Evolutionary conservation across 768 basidiomycete genomes (phyloP).

Genomic region (Amanita subjunquillea): DNA sequence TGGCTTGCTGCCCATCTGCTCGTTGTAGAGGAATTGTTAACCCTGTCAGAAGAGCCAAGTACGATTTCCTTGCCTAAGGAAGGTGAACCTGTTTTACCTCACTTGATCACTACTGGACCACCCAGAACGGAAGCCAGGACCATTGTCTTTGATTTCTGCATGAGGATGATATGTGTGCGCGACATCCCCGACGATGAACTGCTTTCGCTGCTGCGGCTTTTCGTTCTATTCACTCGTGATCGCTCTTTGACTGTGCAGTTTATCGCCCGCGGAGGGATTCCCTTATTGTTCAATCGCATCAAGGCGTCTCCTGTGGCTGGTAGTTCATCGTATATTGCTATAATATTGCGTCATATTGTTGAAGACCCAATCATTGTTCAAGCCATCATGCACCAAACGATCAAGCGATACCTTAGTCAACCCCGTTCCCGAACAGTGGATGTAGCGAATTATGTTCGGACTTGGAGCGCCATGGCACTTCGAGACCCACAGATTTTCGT

Average conservation of each 20-base stretch:
- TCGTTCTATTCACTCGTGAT: constrained; percentile 79
- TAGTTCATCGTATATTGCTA: constrained; percentile 75
- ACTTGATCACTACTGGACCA: constrained; percentile 50
- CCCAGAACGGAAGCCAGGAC: constrained; percentile 48
- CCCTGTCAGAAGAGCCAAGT: constrained; percentile 63
- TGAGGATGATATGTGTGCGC: constrained; percentile 56
- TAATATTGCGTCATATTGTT: constrained; percentile 85
- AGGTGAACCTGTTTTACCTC: constrained; percentile 45
- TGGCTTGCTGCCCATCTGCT: constrained; percentile 87
- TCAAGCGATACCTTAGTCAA: constrained; percentile 72
- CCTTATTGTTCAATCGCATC: constrained; percentile 56
- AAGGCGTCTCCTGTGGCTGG: constrained; percentile 50
- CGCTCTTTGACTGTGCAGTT: constrained; percentile 55
- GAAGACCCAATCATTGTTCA: constrained; percentile 64
- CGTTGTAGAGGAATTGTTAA: constrained; percentile 77
- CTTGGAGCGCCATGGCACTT: constrained; percentile 68
- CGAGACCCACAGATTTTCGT: constrained; percentile 76
- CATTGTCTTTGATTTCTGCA: constrained; percentile 66
- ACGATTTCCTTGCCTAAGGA: constrained; percentile 59
- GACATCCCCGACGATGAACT: constrained; percentile 72
- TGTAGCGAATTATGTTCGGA: constrained; percentile 60
- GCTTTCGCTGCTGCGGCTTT: constrained; percentile 68
- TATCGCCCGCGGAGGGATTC: constrained; percentile 54
- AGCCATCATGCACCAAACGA: constrained; percentile 70
- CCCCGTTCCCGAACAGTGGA: constrained; percentile 63